phyloP scores from a whole-genome alignment of 345 rosid species.

The Ricinus communis region DNA sequence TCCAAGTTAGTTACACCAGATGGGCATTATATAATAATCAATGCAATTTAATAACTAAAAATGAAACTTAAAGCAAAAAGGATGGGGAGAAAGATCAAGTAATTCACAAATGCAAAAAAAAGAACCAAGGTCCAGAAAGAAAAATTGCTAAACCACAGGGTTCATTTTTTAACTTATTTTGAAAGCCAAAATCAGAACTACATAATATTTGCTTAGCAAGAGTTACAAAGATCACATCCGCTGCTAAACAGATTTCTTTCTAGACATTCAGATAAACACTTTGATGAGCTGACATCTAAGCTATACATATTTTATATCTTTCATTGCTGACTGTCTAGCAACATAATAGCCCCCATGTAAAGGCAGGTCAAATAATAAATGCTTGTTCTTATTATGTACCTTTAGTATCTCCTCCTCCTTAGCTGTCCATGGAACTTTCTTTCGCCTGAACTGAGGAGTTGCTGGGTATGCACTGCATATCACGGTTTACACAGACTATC shows the following conservation, averaged over 20 bases:
- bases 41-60: background rate
- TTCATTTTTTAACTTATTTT: background rate
- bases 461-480: slow-evolving; percentile 34
- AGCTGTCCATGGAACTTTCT: slow-evolving; percentile 39
- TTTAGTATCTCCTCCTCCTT: slow-evolving; percentile 42
- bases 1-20: too few species aligned
- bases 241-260: background rate
- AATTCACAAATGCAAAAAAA: background rate
- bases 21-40: too few species aligned
- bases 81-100: background rate
- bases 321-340: background rate
- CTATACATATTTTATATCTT: background rate
- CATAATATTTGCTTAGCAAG: background rate
- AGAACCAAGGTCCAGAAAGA: too few species aligned
- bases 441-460: slow-evolving; percentile 33
- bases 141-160: background rate
- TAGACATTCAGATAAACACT: background rate
- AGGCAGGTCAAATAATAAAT: background rate
- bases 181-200: background rate
- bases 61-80: background rate
- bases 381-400: slow-evolving; percentile 24
- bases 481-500: background rate
- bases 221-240: too few species aligned
- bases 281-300: background rate
- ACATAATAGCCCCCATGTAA: background rate